Conservation (phyloP, 1,284 basidiomycete species). For the Moesziomyces aphidis region DNA sequence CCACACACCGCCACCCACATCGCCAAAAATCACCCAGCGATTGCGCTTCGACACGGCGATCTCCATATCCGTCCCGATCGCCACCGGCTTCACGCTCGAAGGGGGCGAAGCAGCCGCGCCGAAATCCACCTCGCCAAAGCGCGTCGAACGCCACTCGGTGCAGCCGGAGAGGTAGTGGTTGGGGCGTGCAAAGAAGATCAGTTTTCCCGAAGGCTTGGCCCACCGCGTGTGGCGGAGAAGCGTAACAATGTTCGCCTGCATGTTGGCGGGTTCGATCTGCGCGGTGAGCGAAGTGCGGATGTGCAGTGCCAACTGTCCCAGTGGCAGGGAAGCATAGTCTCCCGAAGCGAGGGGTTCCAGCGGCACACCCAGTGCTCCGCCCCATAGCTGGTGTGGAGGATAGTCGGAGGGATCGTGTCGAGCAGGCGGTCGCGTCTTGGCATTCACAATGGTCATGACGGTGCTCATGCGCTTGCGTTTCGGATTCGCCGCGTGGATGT, state of each 20-base stretch:
- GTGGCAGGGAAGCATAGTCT: constrained; percentile 10
- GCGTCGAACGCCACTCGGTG: constrained; percentile 25
- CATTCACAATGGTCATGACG: constrained; percentile 24
- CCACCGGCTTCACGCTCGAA: constrained; percentile 8
- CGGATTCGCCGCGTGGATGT: constrained; percentile 18
- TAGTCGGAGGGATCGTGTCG: constrained; percentile 12
- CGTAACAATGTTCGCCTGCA: constrained; percentile 9
- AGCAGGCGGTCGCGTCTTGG: constrained; percentile 15
- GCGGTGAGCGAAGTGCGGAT: constrained; percentile 12
- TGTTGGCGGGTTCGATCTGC: constrained; percentile 17
- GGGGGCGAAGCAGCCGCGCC: not conserved
- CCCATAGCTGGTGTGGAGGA: constrained; percentile 22
- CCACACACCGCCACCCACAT: constrained; percentile 21
- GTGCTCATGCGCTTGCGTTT: constrained; percentile 3
- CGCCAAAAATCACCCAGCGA: constrained; percentile 24
- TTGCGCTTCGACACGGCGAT: constrained; percentile 17
- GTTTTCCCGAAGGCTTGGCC: constrained; percentile 13
- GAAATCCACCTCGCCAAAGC: constrained; percentile 19
- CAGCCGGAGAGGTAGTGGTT: constrained; percentile 16
- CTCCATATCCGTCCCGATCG: constrained; percentile 22
- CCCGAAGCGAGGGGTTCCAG: constrained; percentile 3
- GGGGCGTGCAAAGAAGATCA: constrained; percentile 13
- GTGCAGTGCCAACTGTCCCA: constrained; percentile 22
- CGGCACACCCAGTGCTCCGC: constrained; percentile 18
- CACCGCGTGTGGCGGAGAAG: constrained; percentile 5